phyloP scores from a whole-genome alignment of 2,329 filamentous ascomycete genomes.

The Aspergillus sojae region DNA sequence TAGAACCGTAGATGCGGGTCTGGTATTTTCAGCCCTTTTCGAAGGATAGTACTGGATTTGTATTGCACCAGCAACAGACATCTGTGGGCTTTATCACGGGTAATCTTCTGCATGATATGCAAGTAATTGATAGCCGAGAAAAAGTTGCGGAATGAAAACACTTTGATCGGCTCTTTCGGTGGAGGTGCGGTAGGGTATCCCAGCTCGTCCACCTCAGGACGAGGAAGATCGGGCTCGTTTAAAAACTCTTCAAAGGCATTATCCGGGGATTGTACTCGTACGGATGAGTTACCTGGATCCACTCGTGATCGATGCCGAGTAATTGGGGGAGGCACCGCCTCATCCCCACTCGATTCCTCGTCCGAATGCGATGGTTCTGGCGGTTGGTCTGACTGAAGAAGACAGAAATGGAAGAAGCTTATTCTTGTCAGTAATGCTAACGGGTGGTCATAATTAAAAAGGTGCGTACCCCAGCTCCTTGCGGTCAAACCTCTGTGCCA shows the following conservation, averaged over 20 bases:
- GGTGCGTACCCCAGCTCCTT: constrained; percentile 72
- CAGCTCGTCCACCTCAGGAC: constrained; percentile 76
- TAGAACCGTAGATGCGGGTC: constrained; percentile 87
- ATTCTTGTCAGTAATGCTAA: constrained; percentile 15
- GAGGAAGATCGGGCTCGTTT: constrained; percentile 33
- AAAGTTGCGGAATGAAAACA: constrained; percentile 92
- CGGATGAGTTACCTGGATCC: constrained; percentile 27
- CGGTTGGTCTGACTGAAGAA: constrained; percentile 66
- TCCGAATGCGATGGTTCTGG: constrained; percentile 38
- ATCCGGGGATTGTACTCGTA: constrained; percentile 30
- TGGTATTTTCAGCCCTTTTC: constrained; percentile 87
- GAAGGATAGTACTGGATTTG: constrained; percentile 89
- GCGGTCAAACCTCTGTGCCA: constrained; percentile 82
- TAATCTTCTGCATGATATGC: constrained; percentile 95
- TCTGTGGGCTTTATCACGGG: constrained; percentile 91
- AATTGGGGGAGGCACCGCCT: constrained; percentile 84
- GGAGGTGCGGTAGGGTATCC: constrained; percentile 74
- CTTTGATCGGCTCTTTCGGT: constrained; percentile 73
- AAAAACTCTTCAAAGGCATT: constrained; percentile 26
- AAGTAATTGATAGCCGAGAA: constrained; percentile 94
- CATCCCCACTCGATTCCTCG: constrained; percentile 59
- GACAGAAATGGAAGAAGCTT: constrained; percentile 92
- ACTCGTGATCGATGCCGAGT: constrained; percentile 55
- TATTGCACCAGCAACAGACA: constrained; percentile 93
- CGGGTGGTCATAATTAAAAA: no score